Conservation (phyloP, 108 stramenopile species). For the Cyclostephanos invisitatus region DNA sequence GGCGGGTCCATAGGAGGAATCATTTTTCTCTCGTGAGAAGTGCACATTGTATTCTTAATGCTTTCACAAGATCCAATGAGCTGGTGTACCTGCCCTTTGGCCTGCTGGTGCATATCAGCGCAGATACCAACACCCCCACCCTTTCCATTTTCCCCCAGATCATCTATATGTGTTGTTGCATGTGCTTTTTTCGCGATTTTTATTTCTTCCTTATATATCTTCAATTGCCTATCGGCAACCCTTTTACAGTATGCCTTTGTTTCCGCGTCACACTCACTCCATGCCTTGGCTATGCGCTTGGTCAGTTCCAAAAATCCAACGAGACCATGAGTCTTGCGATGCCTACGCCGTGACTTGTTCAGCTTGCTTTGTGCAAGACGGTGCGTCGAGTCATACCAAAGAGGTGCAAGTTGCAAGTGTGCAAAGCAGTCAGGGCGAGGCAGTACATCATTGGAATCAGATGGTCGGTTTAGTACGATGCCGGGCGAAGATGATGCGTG, state of each 20-base stretch:
- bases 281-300: conserved; percentile 52
- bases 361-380: conserved; percentile 33
- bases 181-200: conserved; percentile 15
- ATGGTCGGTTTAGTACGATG: conserved; percentile 27
- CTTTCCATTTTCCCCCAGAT: not conserved
- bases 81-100: not conserved
- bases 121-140: not conserved
- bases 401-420: conserved; percentile 25
- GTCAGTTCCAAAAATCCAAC: conserved; percentile 45
- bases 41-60: not conserved
- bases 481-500: not conserved
- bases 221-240: conserved; percentile 37
- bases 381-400: conserved; percentile 43
- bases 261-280: conserved; percentile 54
- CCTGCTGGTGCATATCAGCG: not conserved
- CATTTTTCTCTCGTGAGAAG: conserved; percentile 11
- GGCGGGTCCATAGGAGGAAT: conserved; percentile 18
- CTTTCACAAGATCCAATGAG: not conserved
- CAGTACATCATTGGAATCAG: conserved; percentile 41
- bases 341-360: conserved; percentile 38
- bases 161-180: not conserved
- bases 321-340: conserved; percentile 47
- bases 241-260: conserved; percentile 60
- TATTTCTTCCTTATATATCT: conserved; percentile 37
- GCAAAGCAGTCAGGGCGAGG: conserved; percentile 43